phyloP scores from a whole-genome alignment of 345 rosid genomes.

The Populus ilicifolia region DNA sequence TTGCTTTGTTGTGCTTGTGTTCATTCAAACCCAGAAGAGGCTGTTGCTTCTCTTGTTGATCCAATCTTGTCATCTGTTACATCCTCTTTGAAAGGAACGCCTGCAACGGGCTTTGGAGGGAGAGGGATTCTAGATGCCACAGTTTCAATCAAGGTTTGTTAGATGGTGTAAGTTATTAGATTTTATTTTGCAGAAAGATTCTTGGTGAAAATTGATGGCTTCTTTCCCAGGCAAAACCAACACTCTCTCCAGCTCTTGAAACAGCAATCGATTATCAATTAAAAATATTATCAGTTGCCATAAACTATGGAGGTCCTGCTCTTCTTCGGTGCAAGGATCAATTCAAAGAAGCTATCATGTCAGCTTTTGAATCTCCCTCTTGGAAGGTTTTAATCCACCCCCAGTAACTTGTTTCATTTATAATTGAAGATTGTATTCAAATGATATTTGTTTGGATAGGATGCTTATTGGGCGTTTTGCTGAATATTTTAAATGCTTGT shows the following conservation, averaged over 20 bases:
- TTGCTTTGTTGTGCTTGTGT: slow-evolving; percentile 96
- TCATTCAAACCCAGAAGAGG: slow-evolving; percentile 92
- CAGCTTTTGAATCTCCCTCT: slow-evolving; percentile 88
- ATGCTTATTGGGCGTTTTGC: not conserved
- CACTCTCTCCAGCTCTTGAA: slow-evolving; percentile 95
- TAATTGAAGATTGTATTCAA: slow-evolving; percentile 2
- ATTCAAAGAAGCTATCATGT: slow-evolving; percentile 64
- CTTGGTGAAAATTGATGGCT: slow-evolving; percentile 14
- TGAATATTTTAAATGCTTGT: not conserved
- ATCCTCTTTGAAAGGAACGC: slow-evolving; percentile 85
- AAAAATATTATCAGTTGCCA: slow-evolving; percentile 79
- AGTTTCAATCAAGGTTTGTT: slow-evolving; percentile 62
- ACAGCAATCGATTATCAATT: slow-evolving; percentile 88
- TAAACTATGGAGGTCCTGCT: slow-evolving; percentile 82
- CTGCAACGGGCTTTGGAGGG: slow-evolving; percentile 90
- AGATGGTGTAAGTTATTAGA: slow-evolving; percentile 17
- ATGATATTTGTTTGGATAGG: slow-evolving; percentile 2
- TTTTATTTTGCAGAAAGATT: slow-evolving; percentile 15
- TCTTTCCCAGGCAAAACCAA: slow-evolving; percentile 53
- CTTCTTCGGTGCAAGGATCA: slow-evolving; percentile 73
- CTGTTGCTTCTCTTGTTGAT: slow-evolving; percentile 75
- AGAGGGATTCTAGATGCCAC: slow-evolving; percentile 45
- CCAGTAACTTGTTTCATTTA: slow-evolving; percentile 12
- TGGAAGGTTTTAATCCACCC: slow-evolving; percentile 69
- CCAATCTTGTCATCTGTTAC: slow-evolving; percentile 73